These are phyloP conservation scores for Fusarium sp. DNA, from an alignment of 2,329 filamentous ascomycete species.

Conservation along the genomic window DNA sequence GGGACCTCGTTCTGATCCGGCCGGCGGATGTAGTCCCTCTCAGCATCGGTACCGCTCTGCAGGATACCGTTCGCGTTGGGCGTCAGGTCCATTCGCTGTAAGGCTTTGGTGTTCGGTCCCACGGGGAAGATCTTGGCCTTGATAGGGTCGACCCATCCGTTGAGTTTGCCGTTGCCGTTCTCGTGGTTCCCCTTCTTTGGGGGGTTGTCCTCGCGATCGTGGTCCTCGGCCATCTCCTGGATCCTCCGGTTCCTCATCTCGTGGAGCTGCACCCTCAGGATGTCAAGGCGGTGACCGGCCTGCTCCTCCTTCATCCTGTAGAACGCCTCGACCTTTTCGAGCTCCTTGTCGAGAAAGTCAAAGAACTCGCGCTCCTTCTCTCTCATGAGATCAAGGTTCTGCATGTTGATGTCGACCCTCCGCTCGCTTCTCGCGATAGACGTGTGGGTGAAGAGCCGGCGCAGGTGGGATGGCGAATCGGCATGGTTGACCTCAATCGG, in stretches of 20 bases:
- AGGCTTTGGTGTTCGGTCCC: slow-evolving; percentile 67
- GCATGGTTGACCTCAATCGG: slow-evolving; percentile 20
- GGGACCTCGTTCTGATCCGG: slow-evolving; percentile 66
- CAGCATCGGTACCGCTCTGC: slow-evolving; percentile 48
- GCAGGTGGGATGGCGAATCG: slow-evolving; percentile 46
- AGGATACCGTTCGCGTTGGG: slow-evolving; percentile 51
- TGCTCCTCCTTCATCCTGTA: slow-evolving; percentile 89
- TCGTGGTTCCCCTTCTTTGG: slow-evolving; percentile 30
- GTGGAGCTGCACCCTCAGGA: slow-evolving; percentile 84
- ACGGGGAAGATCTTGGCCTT: slow-evolving; percentile 62
- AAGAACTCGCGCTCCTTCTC: slow-evolving; percentile 85
- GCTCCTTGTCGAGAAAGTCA: slow-evolving; percentile 79
- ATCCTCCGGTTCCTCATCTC: slow-evolving; percentile 88
- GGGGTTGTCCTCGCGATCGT: slow-evolving; percentile 44
- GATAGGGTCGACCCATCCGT: slow-evolving; percentile 61
- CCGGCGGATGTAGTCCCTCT: slow-evolving; percentile 61
- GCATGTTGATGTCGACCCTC: slow-evolving; percentile 54
- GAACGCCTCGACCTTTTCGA: slow-evolving; percentile 91
- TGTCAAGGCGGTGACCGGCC: slow-evolving; percentile 72
- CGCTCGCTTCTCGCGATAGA: slow-evolving; percentile 38
- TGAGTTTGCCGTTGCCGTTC: slow-evolving; percentile 43
- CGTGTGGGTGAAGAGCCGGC: slow-evolving; percentile 49
- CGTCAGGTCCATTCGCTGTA: slow-evolving; percentile 62
- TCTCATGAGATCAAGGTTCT: slow-evolving; percentile 68
- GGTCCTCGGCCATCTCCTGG: slow-evolving; percentile 67